phyloP scores from a whole-genome alignment of 352 stramenopile genomes.

The Phytophthora brassicae region DNA sequence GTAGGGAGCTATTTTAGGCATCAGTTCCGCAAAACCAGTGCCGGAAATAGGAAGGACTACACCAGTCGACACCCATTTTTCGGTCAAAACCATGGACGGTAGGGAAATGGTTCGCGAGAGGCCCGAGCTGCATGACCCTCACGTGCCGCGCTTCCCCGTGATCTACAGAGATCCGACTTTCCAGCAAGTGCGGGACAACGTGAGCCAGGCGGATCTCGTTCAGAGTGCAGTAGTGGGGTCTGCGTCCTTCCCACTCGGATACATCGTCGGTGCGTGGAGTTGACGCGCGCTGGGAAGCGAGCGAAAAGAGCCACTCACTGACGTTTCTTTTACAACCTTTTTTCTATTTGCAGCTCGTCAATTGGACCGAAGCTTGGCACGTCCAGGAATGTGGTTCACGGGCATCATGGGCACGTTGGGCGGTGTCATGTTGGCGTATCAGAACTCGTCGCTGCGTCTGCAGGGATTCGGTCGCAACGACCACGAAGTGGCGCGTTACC shows the following conservation, averaged over 20 bases:
- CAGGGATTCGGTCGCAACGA: slow-evolving; percentile 79
- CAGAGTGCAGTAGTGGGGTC: slow-evolving; percentile 47
- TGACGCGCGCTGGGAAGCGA: too few relatives aligned
- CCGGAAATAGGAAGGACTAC: too few relatives aligned
- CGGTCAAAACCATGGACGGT: slow-evolving; percentile 24
- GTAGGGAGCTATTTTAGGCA: too few relatives aligned
- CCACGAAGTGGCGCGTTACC: slow-evolving; percentile 64
- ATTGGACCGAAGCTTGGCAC: slow-evolving; percentile 57
- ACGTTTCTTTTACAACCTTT: neutral
- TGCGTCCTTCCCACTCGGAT: slow-evolving; percentile 66
- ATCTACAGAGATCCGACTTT: slow-evolving; percentile 63
- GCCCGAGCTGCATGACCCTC: slow-evolving; percentile 58
- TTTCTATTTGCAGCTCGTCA: slow-evolving; percentile 44
- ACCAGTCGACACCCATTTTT: too few relatives aligned
- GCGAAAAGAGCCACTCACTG: neutral
- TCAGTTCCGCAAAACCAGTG: too few relatives aligned
- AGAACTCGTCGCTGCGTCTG: slow-evolving; percentile 80
- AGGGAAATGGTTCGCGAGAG: slow-evolving; percentile 36
- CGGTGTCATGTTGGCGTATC: slow-evolving; percentile 63
- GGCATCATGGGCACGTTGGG: slow-evolving; percentile 66
- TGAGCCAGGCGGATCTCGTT: slow-evolving; percentile 47
- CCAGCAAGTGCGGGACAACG: slow-evolving; percentile 59
- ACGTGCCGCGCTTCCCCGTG: slow-evolving; percentile 66
- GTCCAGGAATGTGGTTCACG: slow-evolving; percentile 76
- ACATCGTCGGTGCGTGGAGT: slow-evolving; percentile 59